Percentiles rank a stretch among this genome's conserved stretches.
Conservation (phyloP, 805 yeast species). For the Clavispora santaluciae region DNA sequence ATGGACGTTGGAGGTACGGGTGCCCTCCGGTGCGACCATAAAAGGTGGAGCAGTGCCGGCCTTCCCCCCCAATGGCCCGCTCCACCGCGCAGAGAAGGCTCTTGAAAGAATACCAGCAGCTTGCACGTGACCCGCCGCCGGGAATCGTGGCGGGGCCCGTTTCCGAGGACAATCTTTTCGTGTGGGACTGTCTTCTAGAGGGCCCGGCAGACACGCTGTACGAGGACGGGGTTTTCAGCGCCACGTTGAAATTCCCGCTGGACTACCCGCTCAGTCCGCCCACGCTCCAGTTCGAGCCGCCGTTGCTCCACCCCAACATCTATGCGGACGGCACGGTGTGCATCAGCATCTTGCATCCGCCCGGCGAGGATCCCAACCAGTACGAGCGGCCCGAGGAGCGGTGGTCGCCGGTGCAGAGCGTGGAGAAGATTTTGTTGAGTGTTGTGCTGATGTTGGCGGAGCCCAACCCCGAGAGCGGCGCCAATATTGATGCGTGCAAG, state of each 20-base stretch:
- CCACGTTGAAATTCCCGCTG: constrained; percentile 62
- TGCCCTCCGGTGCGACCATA: too few relatives aligned
- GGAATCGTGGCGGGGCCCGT: constrained; percentile 94
- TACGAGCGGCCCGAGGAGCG: constrained; percentile 94
- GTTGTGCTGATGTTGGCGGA: constrained; percentile 96
- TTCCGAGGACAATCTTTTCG: constrained; percentile 64
- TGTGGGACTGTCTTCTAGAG: constrained; percentile 80
- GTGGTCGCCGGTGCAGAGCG: constrained; percentile 97
- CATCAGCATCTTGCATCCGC: constrained; percentile 89
- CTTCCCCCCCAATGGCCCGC: constrained; percentile 3
- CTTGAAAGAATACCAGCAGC: constrained; percentile 83
- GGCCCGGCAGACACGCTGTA: constrained; percentile 84
- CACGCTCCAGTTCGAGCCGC: constrained; percentile 66
- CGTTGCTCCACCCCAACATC: constrained; percentile 88
- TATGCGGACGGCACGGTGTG: constrained; percentile 95
- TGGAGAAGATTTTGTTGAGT: constrained; percentile 90
- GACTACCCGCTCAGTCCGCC: constrained; percentile 88
- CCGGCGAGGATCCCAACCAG: constrained; percentile 96
- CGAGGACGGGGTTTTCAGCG: constrained; percentile 85
- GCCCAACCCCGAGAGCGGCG: constrained; percentile 95
- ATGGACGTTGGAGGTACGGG: too few relatives aligned
- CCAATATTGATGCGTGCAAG: constrained; percentile 75
- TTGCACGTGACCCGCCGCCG: constrained; percentile 83
- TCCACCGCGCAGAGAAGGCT: constrained; percentile 80
- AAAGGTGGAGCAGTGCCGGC: too few relatives aligned